phyloP scores from a whole-genome alignment of 2,329 filamentous ascomycete genomes.

The Talaromyces islandicus region DNA sequence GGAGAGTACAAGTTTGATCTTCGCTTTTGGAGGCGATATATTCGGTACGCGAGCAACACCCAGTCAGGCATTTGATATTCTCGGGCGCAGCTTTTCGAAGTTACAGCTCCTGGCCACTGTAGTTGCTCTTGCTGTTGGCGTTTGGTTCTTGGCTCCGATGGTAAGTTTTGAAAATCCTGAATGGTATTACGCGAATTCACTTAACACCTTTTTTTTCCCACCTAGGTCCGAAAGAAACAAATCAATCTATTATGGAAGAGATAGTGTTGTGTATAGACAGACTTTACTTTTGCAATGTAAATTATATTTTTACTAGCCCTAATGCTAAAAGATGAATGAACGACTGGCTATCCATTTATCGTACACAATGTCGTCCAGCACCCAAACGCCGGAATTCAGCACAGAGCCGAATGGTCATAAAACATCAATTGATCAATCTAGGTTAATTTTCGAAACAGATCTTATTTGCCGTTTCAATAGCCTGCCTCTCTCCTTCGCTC shows the following conservation, averaged over 20 bases:
- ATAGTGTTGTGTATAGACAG: not conserved
- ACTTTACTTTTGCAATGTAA: not conserved
- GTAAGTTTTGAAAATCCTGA: constrained; percentile 48
- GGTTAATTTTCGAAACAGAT: constrained; percentile 40
- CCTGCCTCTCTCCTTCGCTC: constrained; percentile 45
- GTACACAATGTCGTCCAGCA: not conserved
- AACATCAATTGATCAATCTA: not conserved
- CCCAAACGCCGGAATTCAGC: not conserved
- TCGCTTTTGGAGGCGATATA: constrained; percentile 78
- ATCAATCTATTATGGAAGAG: constrained; percentile 36
- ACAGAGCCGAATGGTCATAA: not conserved
- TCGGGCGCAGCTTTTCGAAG: constrained; percentile 93
- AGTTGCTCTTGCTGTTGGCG: constrained; percentile 68
- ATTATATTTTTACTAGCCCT: not conserved
- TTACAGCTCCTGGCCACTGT: constrained; percentile 78
- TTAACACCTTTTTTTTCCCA: not conserved
- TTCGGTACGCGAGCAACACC: constrained; percentile 85
- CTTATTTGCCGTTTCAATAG: constrained; percentile 49
- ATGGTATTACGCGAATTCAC: constrained; percentile 2
- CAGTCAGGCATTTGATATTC: constrained; percentile 82
- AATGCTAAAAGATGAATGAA: not conserved
- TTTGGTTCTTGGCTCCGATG: constrained; percentile 74
- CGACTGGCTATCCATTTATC: not conserved
- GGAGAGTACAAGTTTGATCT: constrained; percentile 86
- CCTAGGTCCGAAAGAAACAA: constrained; percentile 45